phyloP scores from a whole-genome alignment of 2,329 filamentous ascomycete genomes.

The Pseudogymnoascus destructans region DNA sequence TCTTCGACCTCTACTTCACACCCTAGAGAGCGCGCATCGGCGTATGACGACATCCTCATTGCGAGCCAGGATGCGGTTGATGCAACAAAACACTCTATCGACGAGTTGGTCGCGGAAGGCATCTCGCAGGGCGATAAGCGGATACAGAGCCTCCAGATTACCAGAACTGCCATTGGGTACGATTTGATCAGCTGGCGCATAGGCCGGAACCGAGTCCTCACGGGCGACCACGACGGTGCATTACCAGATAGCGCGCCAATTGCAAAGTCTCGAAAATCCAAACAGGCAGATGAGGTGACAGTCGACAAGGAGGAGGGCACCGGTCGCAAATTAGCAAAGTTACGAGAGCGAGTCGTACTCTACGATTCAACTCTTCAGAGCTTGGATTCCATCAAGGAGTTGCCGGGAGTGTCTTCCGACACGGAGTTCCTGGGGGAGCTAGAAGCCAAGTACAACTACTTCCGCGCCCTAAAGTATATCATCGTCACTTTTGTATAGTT shows the following conservation, averaged over 20 bases:
- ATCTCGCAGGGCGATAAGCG: conserved; percentile 70
- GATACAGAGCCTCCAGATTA: conserved; percentile 88
- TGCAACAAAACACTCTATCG: conserved; percentile 82
- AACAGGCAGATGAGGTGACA: conserved; percentile 38
- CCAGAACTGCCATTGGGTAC: conserved; percentile 85
- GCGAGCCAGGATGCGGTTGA: conserved; percentile 90
- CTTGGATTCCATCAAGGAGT: conserved; percentile 75
- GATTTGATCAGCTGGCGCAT: conserved; percentile 90
- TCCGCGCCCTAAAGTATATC: conserved; percentile 70
- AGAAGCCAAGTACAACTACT: conserved; percentile 69
- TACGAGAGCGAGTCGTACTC: conserved; percentile 77
- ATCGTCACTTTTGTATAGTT: neutral
- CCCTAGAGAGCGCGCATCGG: conserved; percentile 60
- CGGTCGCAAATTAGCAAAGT: conserved; percentile 61
- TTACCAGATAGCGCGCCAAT: conserved; percentile 36
- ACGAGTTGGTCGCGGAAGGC: conserved; percentile 74
- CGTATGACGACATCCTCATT: conserved; percentile 83
- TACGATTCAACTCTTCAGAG: conserved; percentile 89
- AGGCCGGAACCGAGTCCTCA: conserved; percentile 78
- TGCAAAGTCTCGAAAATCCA: conserved; percentile 34
- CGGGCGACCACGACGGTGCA: conserved; percentile 70
- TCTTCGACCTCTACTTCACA: conserved; percentile 32
- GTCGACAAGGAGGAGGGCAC: conserved; percentile 48
- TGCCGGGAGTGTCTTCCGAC: conserved; percentile 83
- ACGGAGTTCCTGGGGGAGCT: conserved; percentile 61